Percentiles rank a stretch among this genome's conserved stretches.
These are phyloP conservation scores for Picochlorum sp. DNA, from an alignment of 139 green algal species.

Conservation along the genomic window DNA sequence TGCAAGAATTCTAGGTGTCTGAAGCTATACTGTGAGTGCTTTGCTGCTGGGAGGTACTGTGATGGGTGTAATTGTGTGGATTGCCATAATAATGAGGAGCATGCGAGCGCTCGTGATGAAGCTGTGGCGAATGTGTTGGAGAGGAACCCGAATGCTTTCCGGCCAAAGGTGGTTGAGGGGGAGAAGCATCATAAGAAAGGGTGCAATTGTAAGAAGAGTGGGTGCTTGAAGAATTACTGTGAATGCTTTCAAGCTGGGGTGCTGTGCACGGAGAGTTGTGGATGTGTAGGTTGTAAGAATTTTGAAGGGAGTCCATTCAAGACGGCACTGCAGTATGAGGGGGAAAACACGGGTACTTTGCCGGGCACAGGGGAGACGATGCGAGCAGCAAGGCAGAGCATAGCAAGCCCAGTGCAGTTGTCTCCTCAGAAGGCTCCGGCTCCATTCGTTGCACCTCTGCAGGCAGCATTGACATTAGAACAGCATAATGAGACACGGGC, in stretches of 20 bases:
- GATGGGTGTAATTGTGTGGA: conserved; percentile 80
- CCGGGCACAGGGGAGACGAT: background rate
- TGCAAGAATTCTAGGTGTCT: conserved; percentile 84
- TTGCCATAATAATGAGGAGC: conserved; percentile 78
- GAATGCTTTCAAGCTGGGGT: conserved; percentile 68
- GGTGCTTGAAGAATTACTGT: conserved; percentile 65
- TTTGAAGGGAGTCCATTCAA: conserved; percentile 43
- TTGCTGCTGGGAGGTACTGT: conserved; percentile 43
- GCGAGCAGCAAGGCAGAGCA: background rate
- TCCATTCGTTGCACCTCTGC: background rate
- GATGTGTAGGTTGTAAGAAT: conserved; percentile 84
- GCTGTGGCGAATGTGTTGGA: conserved; percentile 81
- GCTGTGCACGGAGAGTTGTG: conserved; percentile 76
- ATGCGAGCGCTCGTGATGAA: conserved; percentile 55
- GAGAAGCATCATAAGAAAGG: conserved; percentile 66
- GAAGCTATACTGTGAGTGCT: conserved; percentile 90
- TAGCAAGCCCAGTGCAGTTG: background rate
- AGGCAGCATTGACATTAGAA: conserved; percentile 1
- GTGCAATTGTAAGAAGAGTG: conserved; percentile 86
- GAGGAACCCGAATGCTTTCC: conserved; percentile 82
- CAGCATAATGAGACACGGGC: conserved; percentile 8
- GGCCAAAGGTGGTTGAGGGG: conserved; percentile 62
- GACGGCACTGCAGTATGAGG: background rate
- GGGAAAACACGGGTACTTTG: background rate
- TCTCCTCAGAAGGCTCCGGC: conserved; percentile 3